Conservation (phyloP, 208 protist genomes). For the Dictyostelium gargantuum region DNA sequence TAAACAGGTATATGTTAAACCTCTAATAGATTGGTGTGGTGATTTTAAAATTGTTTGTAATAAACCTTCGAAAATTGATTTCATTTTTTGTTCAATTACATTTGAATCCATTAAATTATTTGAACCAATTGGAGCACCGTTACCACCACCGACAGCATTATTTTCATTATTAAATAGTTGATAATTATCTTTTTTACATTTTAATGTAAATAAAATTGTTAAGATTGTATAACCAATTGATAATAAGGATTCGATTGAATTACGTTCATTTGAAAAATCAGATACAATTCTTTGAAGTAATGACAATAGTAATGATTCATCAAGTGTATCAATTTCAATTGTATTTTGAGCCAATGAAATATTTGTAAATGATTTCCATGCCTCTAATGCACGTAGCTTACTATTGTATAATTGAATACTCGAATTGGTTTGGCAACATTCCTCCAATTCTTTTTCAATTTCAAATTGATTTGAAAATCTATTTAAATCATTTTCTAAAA, state of each 20-base stretch:
- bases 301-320: background rate
- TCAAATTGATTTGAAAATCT: background rate
- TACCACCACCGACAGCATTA: background rate
- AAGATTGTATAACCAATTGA: slow-evolving; percentile 30
- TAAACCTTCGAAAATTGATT: slow-evolving; percentile 33
- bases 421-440: background rate
- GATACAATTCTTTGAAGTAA: background rate
- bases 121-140: too few relatives aligned
- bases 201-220: background rate
- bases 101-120: background rate
- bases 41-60: slow-evolving; percentile 21
- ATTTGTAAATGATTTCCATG: slow-evolving; percentile 37
- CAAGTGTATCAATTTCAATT: background rate
- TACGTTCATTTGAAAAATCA: slow-evolving; percentile 27
- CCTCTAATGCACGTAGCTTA: background rate
- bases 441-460: slow-evolving; percentile 14
- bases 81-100: slow-evolving; percentile 22
- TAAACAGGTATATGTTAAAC: slow-evolving; percentile 29
- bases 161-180: background rate
- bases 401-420: background rate
- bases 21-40: slow-evolving; percentile 20
- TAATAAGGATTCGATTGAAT: background rate
- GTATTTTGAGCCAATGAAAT: background rate
- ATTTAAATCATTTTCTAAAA: background rate
- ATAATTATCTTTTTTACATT: slow-evolving; percentile 2